Evolutionary conservation across 2,329 filamentous ascomycete genomes (phyloP), one percentile per base, ranked within the genome.

Genomic region (Trichoderma citrinoviride): DNA sequence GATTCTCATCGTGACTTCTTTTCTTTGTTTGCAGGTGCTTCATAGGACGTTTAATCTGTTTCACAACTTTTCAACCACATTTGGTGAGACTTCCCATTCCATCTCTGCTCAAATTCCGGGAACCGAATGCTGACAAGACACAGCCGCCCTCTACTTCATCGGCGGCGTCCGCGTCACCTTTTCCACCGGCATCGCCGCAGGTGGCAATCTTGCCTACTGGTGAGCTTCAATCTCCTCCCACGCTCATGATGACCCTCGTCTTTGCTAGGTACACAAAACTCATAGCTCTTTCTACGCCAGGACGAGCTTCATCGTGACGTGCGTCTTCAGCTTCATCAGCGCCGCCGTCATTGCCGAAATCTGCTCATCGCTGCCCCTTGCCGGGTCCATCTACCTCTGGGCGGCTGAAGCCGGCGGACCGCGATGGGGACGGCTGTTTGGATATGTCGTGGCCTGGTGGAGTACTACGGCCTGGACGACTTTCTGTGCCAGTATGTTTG

Each of bases 381-480:
- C 84, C 14, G 84, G 84, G 0, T 85, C 83, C 2, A 87, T 87
- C 70, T 87, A 86, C 67, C 78, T 87, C 19, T 86, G 84, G 84
- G 84, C 84, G n/a, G 84, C 84, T 46, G 84, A 86, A 68, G 78
- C 84, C 19, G 84, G 84, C 49, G 84, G 84, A 5, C 82, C 80
- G 27, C 77, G 78, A 23, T 86, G 77, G 68, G 84, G 84, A n/a
- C 74, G 84, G 29, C 75, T 87, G 0, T 79, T 86, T 61, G 84
- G 84, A 19, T 86, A 85, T 71, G 74, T 86, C n/a, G 85, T 86
- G n/a, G 85, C 85, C 0, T 87, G 84, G 85, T 87, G 85, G 85
- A 84, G 82, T 69, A 86, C 83, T 0, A 87, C 84, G 0, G 85
- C 85, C 1, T 87, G 85, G 85, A 87, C 85, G 2, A 87, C 82